These are phyloP conservation scores for Tetracentron sinense DNA, from an alignment of 164 flowering plant genomes.

Conservation along the genomic window DNA sequence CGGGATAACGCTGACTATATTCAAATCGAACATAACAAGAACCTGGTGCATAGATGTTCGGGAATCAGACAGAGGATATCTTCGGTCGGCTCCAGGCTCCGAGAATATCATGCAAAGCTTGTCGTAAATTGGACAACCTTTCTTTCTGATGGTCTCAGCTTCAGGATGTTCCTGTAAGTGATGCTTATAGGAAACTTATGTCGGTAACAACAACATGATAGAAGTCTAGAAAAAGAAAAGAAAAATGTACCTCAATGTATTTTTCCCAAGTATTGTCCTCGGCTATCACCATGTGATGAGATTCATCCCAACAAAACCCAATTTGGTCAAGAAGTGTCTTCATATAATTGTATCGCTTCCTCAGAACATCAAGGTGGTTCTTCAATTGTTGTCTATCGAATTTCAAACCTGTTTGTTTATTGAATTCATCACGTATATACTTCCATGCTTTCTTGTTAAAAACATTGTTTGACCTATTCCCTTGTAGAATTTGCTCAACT, in stretches of 20 bases:
- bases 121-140: no score
- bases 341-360: conserved; percentile 4
- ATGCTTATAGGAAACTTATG: no score
- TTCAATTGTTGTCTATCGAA: conserved; percentile 5
- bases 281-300: neutral
- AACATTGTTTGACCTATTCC: conserved; percentile 2
- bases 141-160: no score
- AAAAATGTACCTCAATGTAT: conserved; percentile 3
- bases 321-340: conserved; percentile 1
- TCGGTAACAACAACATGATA: no score
- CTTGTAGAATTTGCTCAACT: conserved; percentile 1
- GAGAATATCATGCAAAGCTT: no score
- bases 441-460: neutral
- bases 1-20: no score
- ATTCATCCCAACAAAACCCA: conserved; percentile 1
- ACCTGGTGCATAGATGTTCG: no score
- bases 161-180: no score
- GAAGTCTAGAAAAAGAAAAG: neutral
- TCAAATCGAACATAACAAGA: no score
- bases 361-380: conserved; percentile 9
- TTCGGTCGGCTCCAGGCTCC: no score
- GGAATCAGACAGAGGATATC: no score
- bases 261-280: conserved; percentile 1
- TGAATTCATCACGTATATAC: neutral
- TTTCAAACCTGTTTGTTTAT: neutral